Evolutionary conservation across 1,139 yeast species (phyloP), one percentile per base, ranked within the genome.

Genomic region (Eremothecium gossypii): DNA sequence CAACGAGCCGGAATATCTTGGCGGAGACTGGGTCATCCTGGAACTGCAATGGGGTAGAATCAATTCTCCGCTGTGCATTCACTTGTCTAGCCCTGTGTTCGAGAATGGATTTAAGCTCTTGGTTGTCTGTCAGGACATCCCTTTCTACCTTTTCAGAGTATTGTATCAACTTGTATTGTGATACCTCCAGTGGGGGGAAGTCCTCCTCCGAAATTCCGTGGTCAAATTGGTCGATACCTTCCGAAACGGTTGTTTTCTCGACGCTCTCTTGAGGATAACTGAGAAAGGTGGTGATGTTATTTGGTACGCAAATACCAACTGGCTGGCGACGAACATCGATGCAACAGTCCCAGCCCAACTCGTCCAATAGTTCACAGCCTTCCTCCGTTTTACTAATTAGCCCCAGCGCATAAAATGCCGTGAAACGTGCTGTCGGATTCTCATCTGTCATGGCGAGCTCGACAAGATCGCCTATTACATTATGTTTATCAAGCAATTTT

Each of bases 351-450:
- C 96, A 89, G 1, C 79, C 78, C 42, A 73, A 66, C 53, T 86
- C 95, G 55, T 85, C 95, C 41, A 89, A 65, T n/a, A 87, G 76
- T 53, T 87, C 96, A 29, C 79, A 71, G 0, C 97, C 97, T 53
- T 85, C 89, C 30, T 68, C 68, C 0, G 95, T 85, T 13, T 72
- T 69, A 0, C 94, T 71, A 12, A 87, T 69, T 53, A 85, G 70
- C 0, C 96, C 96, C 34, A 89, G 65, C 1, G 78, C 83, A 52
- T 76, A 83, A 54, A 83, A 84, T 23, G 95, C 83, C 1, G 87
- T 73, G 1, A 91, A 91, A 45, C 81, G 71, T 30, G 89, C 58
- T 44, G 79, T 77, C 69, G 83, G 75, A 13, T 80, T 70, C 4
- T 72, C 67, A 3, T 89, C 74, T 2, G 63, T 58, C 32, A 72